Base-by-base conservation (phyloP, 2,329 filamentous ascomycete genomes). In the Aureobasidium lini region DNA sequence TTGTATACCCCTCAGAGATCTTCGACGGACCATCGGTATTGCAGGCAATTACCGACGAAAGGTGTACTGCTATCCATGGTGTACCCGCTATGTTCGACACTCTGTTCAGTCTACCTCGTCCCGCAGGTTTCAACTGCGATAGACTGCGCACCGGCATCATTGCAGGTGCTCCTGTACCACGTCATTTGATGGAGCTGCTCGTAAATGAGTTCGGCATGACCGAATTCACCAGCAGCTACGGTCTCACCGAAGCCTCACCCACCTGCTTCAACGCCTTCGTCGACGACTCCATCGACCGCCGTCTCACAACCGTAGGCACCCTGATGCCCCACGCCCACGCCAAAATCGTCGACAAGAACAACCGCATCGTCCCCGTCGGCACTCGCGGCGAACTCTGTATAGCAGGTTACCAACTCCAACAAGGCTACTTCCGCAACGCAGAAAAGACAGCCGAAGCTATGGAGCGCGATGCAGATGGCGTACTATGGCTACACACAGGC, bases 51-150 rank as follows among this genome's bases (percentile, higher is more conserved):
- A 70, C 71, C 6, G 68, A 70, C 8, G 75, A 78, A 59, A 68
- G 66, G 36, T 77, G 75, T 70, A 93, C 89, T 0, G 89, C 86
- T 0, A 77, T 93, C 0, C 88, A 92, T 68, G 89, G 89, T 36
- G 89, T 93, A 0, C 89, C 89, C 0, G 88, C 89, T 60, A 93
- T 93, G 89, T 90, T 91, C 71, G 87, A 90, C 68, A 84, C 85
- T 0, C 77, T 82, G 9, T 75, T 83, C 60, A 72, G 72, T 40
- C 67, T 79, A 1, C 75, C 76, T n/a, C 75, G 78, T 59, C 79
- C 79, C 0, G 64, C 66, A 3, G 69, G 72, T 15, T 82, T 81
- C 65, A 72, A 79, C 60, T 75, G 71, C 72, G 65, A 57, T 28
- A 60, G 60, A 15, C 77, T 92, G 16, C 80, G 89, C 36, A 92